phyloP scores from a whole-genome alignment of 495 filamentous ascomycete genomes.

The Aspergillus indologenus region DNA sequence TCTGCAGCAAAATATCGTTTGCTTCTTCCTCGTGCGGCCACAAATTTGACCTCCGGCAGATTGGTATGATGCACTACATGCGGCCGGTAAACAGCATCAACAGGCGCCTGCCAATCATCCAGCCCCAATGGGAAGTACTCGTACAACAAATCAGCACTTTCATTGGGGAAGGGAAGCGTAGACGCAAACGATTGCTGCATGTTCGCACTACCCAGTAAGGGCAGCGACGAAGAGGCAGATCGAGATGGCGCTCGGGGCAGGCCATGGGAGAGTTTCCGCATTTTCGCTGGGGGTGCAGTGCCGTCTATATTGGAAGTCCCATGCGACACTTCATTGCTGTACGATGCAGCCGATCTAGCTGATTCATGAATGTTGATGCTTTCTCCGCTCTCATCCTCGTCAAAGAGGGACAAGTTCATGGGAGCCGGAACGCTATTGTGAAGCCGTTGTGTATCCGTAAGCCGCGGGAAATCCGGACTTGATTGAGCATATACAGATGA shows the following conservation, averaged over 20 bases:
- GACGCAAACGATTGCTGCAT: constrained; percentile 39
- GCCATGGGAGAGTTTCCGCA: constrained; percentile 42
- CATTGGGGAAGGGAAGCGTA: constrained; percentile 55
- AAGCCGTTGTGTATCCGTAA: constrained; percentile 30
- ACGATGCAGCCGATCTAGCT: constrained; percentile 25
- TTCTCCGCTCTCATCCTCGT: constrained; percentile 57
- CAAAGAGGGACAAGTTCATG: constrained; percentile 71
- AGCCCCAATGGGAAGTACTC: constrained; percentile 88
- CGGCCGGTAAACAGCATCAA: constrained; percentile 88
- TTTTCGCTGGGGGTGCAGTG: constrained; percentile 38
- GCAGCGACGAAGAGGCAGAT: constrained; percentile 34
- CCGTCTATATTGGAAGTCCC: constrained; percentile 28
- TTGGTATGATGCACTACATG: constrained; percentile 89
- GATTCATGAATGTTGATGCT: constrained; percentile 22
- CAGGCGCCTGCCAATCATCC: constrained; percentile 90
- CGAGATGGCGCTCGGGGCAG: constrained; percentile 32
- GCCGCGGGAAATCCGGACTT: constrained; percentile 49
- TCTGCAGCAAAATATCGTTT: constrained; percentile 82
- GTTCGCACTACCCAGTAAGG: constrained; percentile 39
- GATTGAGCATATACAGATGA: constrained; percentile 52
- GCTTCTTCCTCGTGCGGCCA: constrained; percentile 63
- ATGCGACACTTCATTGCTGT: constrained; percentile 27
- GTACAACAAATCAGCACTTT: constrained; percentile 77
- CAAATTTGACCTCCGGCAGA: constrained; percentile 72
- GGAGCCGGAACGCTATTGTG: constrained; percentile 44